These are phyloP conservation scores for Setomelanomma holmii DNA, from an alignment of 2,329 filamentous ascomycete species.

Conservation along the genomic window DNA sequence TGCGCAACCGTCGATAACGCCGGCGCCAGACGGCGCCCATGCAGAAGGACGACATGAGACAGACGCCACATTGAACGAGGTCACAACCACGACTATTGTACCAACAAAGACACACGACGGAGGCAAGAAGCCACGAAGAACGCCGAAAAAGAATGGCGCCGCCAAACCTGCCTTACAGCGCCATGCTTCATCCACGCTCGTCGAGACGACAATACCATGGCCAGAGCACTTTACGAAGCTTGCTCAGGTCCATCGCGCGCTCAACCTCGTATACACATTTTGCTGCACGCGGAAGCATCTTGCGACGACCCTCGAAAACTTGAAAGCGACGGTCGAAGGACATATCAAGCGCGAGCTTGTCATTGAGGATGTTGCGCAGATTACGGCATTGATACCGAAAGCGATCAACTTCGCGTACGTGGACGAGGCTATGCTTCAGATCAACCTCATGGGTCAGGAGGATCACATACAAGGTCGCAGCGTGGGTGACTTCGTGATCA, in stretches of 20 bases:
- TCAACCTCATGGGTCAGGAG: conserved; percentile 76
- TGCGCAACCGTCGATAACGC: conserved; percentile 11
- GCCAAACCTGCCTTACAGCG: conserved; percentile 50
- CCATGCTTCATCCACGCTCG: conserved; percentile 56
- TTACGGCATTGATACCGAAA: conserved; percentile 78
- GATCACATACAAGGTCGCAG: conserved; percentile 67
- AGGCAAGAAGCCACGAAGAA: conserved; percentile 59
- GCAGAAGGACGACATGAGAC: conserved; percentile 14
- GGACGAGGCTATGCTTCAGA: conserved; percentile 81
- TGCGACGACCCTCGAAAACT: conserved; percentile 88
- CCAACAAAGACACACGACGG: conserved; percentile 66
- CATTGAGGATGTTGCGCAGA: conserved; percentile 80
- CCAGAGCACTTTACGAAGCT: conserved; percentile 76
- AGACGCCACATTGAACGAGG: conserved; percentile 7
- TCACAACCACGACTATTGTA: conserved; percentile 52
- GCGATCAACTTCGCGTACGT: conserved; percentile 86
- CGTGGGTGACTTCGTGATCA: conserved; percentile 54
- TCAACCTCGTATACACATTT: conserved; percentile 95
- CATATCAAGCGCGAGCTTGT: conserved; percentile 76
- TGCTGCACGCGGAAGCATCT: conserved; percentile 92
- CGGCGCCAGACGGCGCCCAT: conserved; percentile 7
- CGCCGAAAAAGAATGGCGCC: conserved; percentile 47
- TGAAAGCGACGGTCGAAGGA: conserved; percentile 82
- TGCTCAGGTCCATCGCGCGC: conserved; percentile 77
- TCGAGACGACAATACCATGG: conserved; percentile 70